Evolutionary conservation across 768 basidiomycete genomes (phyloP).

Genomic region (Amanita pseudoporphyria): DNA sequence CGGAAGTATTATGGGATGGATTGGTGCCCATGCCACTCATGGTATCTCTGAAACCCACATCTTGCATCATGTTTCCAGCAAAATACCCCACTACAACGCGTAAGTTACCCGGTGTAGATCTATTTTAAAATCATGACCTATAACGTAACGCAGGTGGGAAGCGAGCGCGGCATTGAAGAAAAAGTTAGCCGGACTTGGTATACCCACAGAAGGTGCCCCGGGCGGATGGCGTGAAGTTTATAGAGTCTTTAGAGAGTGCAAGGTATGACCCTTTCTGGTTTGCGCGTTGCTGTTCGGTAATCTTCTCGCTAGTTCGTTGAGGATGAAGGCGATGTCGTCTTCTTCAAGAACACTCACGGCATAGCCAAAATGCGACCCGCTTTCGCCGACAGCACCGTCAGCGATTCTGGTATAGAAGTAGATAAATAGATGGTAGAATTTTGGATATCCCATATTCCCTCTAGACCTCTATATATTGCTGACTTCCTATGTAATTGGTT

Average conservation of each 20-base stretch:
- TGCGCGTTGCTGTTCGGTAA: neutral
- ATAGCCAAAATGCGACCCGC: constrained; percentile 62
- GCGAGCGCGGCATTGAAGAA: constrained; percentile 79
- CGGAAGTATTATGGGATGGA: constrained; percentile 73
- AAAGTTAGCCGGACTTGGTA: constrained; percentile 52
- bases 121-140: neutral
- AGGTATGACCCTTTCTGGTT: constrained; percentile 28
- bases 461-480: neutral
- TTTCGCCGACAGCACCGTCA: constrained; percentile 47
- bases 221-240: constrained; percentile 76
- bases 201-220: constrained; percentile 61
- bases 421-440: constrained; percentile 27
- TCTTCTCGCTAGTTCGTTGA: constrained; percentile 63
- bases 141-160: constrained; percentile 56
- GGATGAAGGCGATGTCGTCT: constrained; percentile 83
- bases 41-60: constrained; percentile 95
- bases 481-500: too few species aligned
- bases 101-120: constrained; percentile 22
- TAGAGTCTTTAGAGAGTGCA: constrained; percentile 73
- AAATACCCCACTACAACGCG: constrained; percentile 94
- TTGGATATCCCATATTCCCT: neutral
- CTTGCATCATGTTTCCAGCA: constrained; percentile 84
- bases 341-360: constrained; percentile 85
- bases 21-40: constrained; percentile 79
- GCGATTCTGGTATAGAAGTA: constrained; percentile 46